Conservation (phyloP, 345 rosid species). For the Hibiscus mutabilis region DNA sequence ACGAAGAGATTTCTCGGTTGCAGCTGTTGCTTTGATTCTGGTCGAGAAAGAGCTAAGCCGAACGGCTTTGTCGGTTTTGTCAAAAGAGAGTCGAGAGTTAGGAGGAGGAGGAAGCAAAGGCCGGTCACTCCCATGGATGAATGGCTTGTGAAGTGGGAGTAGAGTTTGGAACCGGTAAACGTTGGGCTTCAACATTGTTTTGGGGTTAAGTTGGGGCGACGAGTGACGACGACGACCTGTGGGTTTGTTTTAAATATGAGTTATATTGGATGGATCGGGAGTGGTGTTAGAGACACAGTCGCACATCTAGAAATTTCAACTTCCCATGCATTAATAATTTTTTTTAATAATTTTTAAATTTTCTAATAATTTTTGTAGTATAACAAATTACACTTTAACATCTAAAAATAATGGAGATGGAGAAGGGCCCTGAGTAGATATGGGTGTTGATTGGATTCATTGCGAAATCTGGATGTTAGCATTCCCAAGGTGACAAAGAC, state of each 20-base stretch:
- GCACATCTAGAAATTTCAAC: too few species aligned
- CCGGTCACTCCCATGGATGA: constrained; percentile 21
- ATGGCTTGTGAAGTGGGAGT: constrained; percentile 21
- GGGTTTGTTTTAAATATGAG: neutral
- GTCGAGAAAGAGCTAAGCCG: neutral
- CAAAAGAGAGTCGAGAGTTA: neutral
- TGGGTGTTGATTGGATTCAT: neutral
- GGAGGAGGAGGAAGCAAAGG: neutral
- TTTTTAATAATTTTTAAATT: too few species aligned
- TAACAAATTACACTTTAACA: too few species aligned
- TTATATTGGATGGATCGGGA: too few species aligned
- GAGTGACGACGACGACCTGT: neutral
- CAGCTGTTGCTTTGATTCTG: constrained; percentile 1
- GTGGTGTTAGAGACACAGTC: too few species aligned
- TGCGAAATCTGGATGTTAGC: neutral
- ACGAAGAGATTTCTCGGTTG: neutral
- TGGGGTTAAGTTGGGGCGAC: neutral
- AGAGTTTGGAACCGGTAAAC: constrained; percentile 12
- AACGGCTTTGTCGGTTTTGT: neutral
- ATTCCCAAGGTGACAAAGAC: too few species aligned
- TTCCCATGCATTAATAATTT: too few species aligned
- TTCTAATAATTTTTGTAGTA: too few species aligned
- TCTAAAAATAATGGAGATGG: too few species aligned
- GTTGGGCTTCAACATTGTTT: constrained; percentile 30
- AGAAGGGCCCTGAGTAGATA: neutral